Evolutionary conservation across 139 green algal species (phyloP), one percentile per base, ranked within the genome.

Genomic region (Chara braunii): DNA sequence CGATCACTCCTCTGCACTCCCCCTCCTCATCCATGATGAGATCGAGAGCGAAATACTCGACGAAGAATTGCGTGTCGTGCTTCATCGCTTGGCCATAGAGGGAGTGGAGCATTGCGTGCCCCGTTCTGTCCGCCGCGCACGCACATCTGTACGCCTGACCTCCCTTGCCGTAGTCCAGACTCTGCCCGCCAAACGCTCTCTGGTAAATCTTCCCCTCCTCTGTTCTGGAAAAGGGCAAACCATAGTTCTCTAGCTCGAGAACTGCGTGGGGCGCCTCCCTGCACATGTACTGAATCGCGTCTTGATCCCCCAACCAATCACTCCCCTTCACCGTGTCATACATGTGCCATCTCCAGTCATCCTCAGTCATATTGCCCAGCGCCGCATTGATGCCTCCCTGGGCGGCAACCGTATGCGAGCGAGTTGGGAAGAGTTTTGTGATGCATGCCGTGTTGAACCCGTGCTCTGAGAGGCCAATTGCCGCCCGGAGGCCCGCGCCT

Each of bases 151-250:
- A 95, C 0, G 90, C 89, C 72, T 95, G 87, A 1, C 86, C 86
- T 24, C 87, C 90, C 56, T 85, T 90, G 24, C 94, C 94, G 78
- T 87, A 99, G 70, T 99, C 89, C 8, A 99, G 81, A 3, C 61
- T 68, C 75, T 87, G 84, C 0, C 94, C 94, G 2, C 94, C 94
- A 71, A 99, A 99, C 0, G 94, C 94, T 14, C 94, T 82, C 84
- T 99, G 93, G 78, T 97, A 99, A 76, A 99, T 97, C 77, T 95
- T 95, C 61, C 92, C 94, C 23, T 98, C 94, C 18, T 97, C 87
- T 0, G 93, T 99, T 54, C 94, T 83, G 2, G 85, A 94, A 78
- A 99, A 99, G 6, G 94, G 94, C 73, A 99, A 73, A 14, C 91
- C 94, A 70, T 97, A 97, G 77, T 98, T 92, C 66, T 99, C 93